Base-by-base conservation (phyloP, 345 rosid genomes). In the Eucalyptus regnans region DNA sequence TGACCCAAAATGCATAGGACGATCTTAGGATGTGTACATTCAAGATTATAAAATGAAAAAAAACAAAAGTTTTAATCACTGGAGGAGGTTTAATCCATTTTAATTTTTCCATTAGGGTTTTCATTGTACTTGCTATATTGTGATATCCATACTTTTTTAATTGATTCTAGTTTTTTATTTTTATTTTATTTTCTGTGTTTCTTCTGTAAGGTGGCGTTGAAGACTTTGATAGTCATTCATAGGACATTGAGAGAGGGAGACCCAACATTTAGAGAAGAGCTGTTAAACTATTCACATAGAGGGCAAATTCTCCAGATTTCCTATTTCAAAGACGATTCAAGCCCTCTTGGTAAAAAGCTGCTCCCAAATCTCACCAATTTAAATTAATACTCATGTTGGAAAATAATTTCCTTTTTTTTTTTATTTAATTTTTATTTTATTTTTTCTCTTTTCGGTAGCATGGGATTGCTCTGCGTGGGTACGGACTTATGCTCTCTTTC, bases 381-480 rank as follows among this genome's bases (percentile, higher is more conserved):
- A 85, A 46, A 7, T 20, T 46, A 3, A 8, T 27, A 50, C 33
- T 64, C 49, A 16, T 27, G 33, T 3, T 41, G 56, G 7, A 31
- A 51, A 49, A 8, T 44, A 13, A 17, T n/a, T 87, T 56, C 37
- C 37, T 25, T 8, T 87, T 62, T 7, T 88, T 48, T 58, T 52
- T 52, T 87, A n/a, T n/a, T n/a, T n/a, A n/a, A n/a, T n/a, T n/a
- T n/a, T n/a, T n/a, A n/a, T n/a, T n/a, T n/a, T 62, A 5, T 88
- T 48, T 58, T 52, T 8, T 87, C 37, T 58, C 5, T 43, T 87
- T 52, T 51, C 8, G 90, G 90, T 93, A 98, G 99, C 99, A n/a
- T 98, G 99, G 99, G 99, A 98, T 90, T 97, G 98, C 91, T 98
- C 99, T 9, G 98, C 98, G 11, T 98, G 99, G 99, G 96, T 95